Conservation (phyloP, 345 rosid genomes). For the Dipteronia dyeriana region DNA sequence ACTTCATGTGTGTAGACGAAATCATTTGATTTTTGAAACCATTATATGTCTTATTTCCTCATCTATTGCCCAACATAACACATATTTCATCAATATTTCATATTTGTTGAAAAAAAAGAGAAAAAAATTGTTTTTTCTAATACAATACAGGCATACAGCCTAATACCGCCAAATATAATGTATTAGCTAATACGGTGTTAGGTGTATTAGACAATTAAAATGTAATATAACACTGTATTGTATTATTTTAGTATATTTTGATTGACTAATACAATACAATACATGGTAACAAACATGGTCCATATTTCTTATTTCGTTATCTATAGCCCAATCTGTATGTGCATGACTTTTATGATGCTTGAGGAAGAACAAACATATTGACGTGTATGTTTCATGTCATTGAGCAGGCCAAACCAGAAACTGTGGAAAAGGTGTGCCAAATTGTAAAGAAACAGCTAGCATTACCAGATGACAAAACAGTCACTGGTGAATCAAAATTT, state of each 20-base stretch:
- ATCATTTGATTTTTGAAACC: neutral
- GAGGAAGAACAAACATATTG: neutral
- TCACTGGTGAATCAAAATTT: constrained; percentile 48
- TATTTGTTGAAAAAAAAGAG: too few relatives aligned
- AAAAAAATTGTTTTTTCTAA: too few relatives aligned
- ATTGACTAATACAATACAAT: too few relatives aligned
- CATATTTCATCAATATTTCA: too few relatives aligned
- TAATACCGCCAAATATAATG: too few relatives aligned
- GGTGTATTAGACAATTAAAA: too few relatives aligned
- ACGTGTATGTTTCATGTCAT: neutral
- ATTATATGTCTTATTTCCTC: neutral
- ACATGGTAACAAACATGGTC: too few relatives aligned
- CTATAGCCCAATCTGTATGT: neutral
- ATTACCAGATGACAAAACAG: constrained; percentile 32
- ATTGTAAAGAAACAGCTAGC: constrained; percentile 56
- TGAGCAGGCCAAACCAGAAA: constrained; percentile 46
- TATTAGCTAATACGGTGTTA: too few relatives aligned
- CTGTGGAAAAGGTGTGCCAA: constrained; percentile 40
- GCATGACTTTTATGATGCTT: constrained; percentile 47
- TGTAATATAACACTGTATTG: too few relatives aligned
- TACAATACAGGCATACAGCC: too few relatives aligned
- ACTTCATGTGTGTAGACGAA: neutral
- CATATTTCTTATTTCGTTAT: neutral
- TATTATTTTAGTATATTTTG: too few relatives aligned
- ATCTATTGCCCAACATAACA: neutral